Percentiles rank a stretch among this genome's conserved stretches.
phyloP scores from a whole-genome alignment of 306 rosid species.

The Mimosa pudica region DNA sequence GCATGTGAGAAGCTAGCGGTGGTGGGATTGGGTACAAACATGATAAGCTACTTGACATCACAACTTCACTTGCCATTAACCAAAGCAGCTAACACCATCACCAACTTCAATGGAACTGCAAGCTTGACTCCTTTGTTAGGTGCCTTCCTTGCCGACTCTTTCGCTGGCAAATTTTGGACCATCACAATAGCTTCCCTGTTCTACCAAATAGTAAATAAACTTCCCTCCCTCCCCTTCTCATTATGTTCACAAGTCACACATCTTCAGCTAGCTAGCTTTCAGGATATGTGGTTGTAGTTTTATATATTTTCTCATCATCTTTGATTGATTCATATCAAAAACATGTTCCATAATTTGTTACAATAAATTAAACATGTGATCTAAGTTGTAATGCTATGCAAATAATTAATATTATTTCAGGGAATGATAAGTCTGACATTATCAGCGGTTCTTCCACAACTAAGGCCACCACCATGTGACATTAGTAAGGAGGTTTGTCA shows the following conservation, averaged over 20 bases:
- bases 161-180: slow-evolving; percentile 81
- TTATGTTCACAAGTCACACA: too few relatives aligned
- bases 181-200: slow-evolving; percentile 67
- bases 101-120: slow-evolving; percentile 81
- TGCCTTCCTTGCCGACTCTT: slow-evolving; percentile 83
- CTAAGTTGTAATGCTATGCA: background rate
- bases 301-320: too few relatives aligned
- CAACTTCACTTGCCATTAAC: slow-evolving; percentile 85
- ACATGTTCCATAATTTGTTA: too few relatives aligned
- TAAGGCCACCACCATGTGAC: slow-evolving; percentile 79
- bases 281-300: too few relatives aligned
- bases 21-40: slow-evolving; percentile 79
- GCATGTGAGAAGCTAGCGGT: slow-evolving; percentile 87
- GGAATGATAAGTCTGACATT: slow-evolving; percentile 78
- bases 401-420: slow-evolving; percentile 37
- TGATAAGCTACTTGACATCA: slow-evolving; percentile 84
- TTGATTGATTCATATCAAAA: too few relatives aligned
- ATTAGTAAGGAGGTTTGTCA: slow-evolving; percentile 53
- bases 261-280: too few relatives aligned
- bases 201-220: slow-evolving; percentile 58
- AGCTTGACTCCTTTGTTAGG: slow-evolving; percentile 93
- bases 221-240: background rate
- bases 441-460: slow-evolving; percentile 72
- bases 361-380: background rate
- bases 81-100: slow-evolving; percentile 83